Evolutionary conservation across 768 basidiomycete species (phyloP), one percentile per base, ranked within the genome.

Genomic region (Suillus discolor): DNA sequence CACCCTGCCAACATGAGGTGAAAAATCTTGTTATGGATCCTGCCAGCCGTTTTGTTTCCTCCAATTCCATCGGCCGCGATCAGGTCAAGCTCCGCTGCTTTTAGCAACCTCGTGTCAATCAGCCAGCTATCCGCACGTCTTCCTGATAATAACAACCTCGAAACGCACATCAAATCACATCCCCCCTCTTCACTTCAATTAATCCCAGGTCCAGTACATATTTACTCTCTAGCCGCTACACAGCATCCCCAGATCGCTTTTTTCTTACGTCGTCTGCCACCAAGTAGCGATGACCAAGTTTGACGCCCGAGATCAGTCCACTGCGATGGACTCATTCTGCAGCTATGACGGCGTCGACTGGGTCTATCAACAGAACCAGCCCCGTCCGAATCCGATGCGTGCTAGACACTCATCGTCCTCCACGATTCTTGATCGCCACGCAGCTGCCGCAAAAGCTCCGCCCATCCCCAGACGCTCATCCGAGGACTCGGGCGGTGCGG

Each of bases 101-200:
- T 77, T 72, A 74, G 72, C 74, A 65, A 72, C 75, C 75, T 77
- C 75, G 75, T 77, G 75, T 78, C 70, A 55, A 71, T 20, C 62
- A 70, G 75, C 69, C 75, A 74, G 69, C 63, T 69, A 60, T 59
- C 65, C 68, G 59, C 67, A 62, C 66, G 51, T 65, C 68, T 66
- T 67, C 66, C 73, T 77, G 75, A 77, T 77, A 78, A 77, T 77
- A 74, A 70, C 31, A 31, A 31, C 68, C 65, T 71, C 41, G 69
- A 74, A 73, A 44, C 31, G 67, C 59, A 67, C 65, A 71, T 71
- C 72, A 67, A 77, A 71, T 75, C 71, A 61, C 62, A 64, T 71
- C 41, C 36, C 64, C 39, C 38, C 36, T 31, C 31, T 31, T 31
- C 31, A 31, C 31, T 44, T 25, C 42, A 64, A 53, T 31, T 67